Conservation (phyloP, 305 asterid species). For the Fraxinus sp. region DNA sequence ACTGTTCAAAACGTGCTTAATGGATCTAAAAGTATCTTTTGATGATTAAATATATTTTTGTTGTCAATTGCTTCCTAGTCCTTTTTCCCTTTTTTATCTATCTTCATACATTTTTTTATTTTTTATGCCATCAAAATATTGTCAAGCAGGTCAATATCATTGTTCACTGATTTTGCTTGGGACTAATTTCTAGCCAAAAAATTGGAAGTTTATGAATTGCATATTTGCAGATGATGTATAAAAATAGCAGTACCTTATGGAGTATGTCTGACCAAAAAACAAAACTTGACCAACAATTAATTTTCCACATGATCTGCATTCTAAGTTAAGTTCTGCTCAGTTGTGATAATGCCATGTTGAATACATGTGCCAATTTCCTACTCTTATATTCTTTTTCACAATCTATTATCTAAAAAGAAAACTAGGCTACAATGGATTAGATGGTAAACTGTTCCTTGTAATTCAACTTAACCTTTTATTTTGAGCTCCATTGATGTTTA, state of each 20-base stretch:
- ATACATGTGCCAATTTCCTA: not conserved
- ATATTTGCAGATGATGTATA: not conserved
- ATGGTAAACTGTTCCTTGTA: not conserved
- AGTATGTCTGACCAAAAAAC: not conserved
- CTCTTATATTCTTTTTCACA: constrained; percentile 12
- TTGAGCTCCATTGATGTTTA: constrained; percentile 3
- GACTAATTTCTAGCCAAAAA: not conserved
- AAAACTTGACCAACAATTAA: not conserved
- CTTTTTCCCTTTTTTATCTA: not conserved
- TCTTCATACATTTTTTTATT: not conserved
- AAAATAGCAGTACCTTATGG: not conserved
- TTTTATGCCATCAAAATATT: not conserved
- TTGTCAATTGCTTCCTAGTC: not conserved
- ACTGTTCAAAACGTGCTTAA: not conserved
- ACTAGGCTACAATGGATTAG: not conserved
- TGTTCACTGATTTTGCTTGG: not conserved
- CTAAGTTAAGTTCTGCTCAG: not conserved
- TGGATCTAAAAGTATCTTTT: not conserved
- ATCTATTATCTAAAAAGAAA: constrained; percentile 8
- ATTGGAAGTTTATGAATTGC: not conserved
- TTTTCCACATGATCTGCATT: not conserved
- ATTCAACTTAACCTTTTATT: not conserved
- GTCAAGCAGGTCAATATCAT: not conserved
- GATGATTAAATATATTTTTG: not conserved
- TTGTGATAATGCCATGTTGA: constrained; percentile 8